Conservation (phyloP, 2,329 filamentous ascomycete species). For the Dothideomycetes sp. region DNA sequence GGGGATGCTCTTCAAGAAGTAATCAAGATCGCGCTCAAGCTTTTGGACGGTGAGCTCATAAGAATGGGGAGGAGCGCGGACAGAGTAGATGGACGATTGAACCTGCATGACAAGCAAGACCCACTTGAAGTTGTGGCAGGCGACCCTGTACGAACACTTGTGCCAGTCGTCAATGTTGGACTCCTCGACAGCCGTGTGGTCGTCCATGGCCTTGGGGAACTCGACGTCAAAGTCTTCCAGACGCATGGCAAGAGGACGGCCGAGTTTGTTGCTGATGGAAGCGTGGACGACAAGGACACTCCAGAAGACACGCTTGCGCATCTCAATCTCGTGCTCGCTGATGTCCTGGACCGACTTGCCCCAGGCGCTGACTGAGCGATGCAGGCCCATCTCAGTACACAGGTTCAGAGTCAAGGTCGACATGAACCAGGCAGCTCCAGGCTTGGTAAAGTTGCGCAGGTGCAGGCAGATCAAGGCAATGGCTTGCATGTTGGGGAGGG, state of each 20-base stretch:
- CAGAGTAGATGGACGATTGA: conserved; percentile 66
- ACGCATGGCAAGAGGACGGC: conserved; percentile 65
- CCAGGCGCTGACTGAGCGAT: conserved; percentile 59
- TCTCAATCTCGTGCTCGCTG: conserved; percentile 58
- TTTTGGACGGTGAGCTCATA: conserved; percentile 56
- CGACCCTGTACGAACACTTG: conserved; percentile 60
- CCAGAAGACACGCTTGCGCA: conserved; percentile 75
- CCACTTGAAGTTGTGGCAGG: conserved; percentile 56
- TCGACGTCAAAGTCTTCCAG: conserved; percentile 71
- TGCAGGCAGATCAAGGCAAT: conserved; percentile 63
- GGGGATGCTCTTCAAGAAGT: conserved; percentile 58
- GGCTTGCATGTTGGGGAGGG: conserved; percentile 61
- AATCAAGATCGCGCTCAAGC: conserved; percentile 55
- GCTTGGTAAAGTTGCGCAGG: conserved; percentile 69
- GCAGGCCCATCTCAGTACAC: conserved; percentile 66
- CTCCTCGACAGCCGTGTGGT: conserved; percentile 58
- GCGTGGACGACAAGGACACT: conserved; percentile 56
- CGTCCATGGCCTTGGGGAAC: conserved; percentile 61
- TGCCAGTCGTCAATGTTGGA: conserved; percentile 29
- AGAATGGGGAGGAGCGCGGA: conserved; percentile 51
- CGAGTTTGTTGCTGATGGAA: conserved; percentile 65
- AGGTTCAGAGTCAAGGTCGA: conserved; percentile 55
- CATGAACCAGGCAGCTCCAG: conserved; percentile 63
- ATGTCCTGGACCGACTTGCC: conserved; percentile 35
- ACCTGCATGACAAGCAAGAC: conserved; percentile 62